Conservation (phyloP, 805 yeast genomes). For the Brettanomyces nanus region DNA sequence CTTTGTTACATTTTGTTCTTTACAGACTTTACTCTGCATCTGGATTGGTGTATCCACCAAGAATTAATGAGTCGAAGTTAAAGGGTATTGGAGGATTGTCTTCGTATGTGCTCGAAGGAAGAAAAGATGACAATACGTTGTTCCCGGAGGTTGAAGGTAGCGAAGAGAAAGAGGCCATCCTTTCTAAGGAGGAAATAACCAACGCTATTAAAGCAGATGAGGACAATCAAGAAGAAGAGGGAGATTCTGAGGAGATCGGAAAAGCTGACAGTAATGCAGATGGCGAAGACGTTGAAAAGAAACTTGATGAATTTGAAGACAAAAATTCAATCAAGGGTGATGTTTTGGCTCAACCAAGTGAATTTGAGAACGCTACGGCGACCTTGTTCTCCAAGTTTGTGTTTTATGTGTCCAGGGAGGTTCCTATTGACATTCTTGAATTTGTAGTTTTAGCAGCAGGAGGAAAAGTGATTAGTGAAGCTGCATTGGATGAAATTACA, state of each 20-base stretch:
- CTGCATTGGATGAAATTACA: constrained; percentile 70
- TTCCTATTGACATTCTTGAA: constrained; percentile 84
- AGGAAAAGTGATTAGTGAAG: constrained; percentile 78
- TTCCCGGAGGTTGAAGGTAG: constrained; percentile 26
- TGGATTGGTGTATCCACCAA: constrained; percentile 87
- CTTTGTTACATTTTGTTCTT: constrained; percentile 79
- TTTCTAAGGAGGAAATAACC: constrained; percentile 34
- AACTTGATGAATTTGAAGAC: constrained; percentile 67
- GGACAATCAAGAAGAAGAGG: constrained; percentile 27
- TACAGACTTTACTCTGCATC: constrained; percentile 80
- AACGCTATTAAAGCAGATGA: constrained; percentile 50
- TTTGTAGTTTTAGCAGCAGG: constrained; percentile 81
- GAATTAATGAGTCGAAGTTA: constrained; percentile 59
- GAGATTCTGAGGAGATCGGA: constrained; percentile 29
- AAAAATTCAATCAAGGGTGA: constrained; percentile 60
- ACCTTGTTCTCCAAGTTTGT: constrained; percentile 64
- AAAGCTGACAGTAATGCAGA: constrained; percentile 28
- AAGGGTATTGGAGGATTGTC: constrained; percentile 88
- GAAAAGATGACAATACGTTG: constrained; percentile 27
- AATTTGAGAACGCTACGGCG: constrained; percentile 50
- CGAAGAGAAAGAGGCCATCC: constrained; percentile 22
- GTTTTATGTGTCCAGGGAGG: constrained; percentile 91
- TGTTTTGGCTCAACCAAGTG: constrained; percentile 61
- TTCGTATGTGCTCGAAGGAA: constrained; percentile 66
- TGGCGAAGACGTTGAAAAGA: constrained; percentile 36